Percentiles rank a stretch among this genome's conserved stretches.
Conservation (phyloP, 2,329 filamentous ascomycete species). For the Juglanconis oblonga region DNA sequence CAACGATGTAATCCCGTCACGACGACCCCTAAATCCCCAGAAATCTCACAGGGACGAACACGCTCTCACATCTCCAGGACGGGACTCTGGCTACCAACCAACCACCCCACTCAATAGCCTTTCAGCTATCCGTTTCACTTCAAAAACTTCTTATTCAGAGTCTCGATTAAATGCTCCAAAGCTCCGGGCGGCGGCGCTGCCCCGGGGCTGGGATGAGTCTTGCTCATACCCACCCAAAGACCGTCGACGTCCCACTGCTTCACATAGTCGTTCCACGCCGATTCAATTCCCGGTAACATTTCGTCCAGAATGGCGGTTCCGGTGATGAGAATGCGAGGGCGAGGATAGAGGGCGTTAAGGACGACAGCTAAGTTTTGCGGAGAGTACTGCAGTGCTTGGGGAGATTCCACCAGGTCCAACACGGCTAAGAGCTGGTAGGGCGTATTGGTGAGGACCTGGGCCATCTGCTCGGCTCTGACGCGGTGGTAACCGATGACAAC, state of each 20-base stretch:
- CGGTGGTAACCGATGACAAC: too few species aligned
- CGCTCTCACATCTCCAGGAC: too few species aligned
- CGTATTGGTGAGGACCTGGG: too few species aligned
- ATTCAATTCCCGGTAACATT: neutral
- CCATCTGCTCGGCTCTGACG: too few species aligned
- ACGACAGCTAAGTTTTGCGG: slow-evolving; percentile 6
- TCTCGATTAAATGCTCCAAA: neutral
- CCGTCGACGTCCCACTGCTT: neutral
- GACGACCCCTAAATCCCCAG: too few species aligned
- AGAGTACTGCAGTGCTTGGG: neutral
- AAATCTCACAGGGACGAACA: too few species aligned
- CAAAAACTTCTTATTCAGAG: slow-evolving; percentile 1
- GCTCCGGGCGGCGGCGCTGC: neutral
- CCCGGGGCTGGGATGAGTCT: neutral
- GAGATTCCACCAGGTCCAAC: slow-evolving; percentile 7
- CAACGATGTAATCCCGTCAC: too few species aligned
- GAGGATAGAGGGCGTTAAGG: slow-evolving; percentile 7
- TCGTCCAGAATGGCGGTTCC: slow-evolving; percentile 9
- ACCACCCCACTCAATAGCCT: too few species aligned
- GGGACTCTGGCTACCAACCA: too few species aligned
- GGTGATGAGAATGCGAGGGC: slow-evolving; percentile 1
- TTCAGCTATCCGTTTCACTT: neutral
- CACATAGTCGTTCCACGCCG: slow-evolving; percentile 1
- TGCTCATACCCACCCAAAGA: slow-evolving; percentile 5
- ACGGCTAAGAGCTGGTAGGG: neutral